phyloP scores from a whole-genome alignment of 345 rosid genomes.

The Geranium brycei region DNA sequence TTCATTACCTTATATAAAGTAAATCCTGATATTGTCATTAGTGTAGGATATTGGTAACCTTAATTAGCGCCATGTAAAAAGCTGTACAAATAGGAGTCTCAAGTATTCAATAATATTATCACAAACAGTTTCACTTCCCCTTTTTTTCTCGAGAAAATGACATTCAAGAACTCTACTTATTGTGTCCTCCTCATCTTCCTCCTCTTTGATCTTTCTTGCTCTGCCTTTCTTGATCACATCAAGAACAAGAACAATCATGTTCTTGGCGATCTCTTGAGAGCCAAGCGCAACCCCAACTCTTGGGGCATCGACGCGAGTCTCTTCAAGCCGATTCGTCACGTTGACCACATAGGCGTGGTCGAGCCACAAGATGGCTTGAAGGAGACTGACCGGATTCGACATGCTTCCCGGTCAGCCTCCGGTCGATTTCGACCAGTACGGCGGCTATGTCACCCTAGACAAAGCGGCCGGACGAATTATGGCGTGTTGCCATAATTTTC shows the following conservation, averaged over 20 bases:
- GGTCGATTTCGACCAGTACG: constrained; percentile 8
- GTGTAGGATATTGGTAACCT: too few relatives aligned
- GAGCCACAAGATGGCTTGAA: constrained; percentile 23
- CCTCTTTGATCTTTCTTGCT: background rate
- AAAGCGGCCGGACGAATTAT: background rate
- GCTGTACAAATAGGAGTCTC: too few relatives aligned
- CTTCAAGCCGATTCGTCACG: constrained; percentile 8
- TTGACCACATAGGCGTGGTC: constrained; percentile 1
- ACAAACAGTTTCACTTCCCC: background rate
- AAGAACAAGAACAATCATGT: constrained; percentile 14
- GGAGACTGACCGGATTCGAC: constrained; percentile 27
- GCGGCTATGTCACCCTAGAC: constrained; percentile 9
- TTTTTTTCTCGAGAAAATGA: background rate
- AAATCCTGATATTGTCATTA: too few relatives aligned
- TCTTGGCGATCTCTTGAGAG: constrained; percentile 19
- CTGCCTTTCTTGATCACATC: background rate
- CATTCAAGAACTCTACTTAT: background rate
- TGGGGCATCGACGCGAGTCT: constrained; percentile 13
- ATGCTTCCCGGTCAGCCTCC: constrained; percentile 9
- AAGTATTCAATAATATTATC: too few relatives aligned
- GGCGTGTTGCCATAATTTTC: too few relatives aligned
- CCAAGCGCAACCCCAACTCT: constrained; percentile 8
- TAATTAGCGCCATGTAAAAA: too few relatives aligned
- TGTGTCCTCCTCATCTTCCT: background rate
- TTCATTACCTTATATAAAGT: too few relatives aligned